These are phyloP conservation scores for Ambrosia artemisiifolia DNA, from an alignment of 129 eudicot species.

Conservation along the genomic window DNA sequence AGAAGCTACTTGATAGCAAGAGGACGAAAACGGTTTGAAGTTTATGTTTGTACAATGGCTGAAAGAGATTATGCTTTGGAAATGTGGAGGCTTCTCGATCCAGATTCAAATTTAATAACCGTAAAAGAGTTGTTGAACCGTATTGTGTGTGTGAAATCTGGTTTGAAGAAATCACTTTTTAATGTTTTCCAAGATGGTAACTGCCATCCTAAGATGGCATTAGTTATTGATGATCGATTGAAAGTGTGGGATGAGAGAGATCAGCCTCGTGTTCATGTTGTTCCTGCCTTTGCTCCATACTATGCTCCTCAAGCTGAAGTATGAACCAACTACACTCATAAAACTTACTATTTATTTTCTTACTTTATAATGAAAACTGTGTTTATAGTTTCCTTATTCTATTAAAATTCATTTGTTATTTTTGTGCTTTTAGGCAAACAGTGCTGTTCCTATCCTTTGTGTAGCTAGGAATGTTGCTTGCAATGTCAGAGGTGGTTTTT, in stretches of 20 bases:
- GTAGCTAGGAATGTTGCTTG: conserved; percentile 99
- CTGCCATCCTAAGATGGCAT: conserved; percentile 94
- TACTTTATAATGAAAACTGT: background rate
- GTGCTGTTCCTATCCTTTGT: conserved; percentile 82
- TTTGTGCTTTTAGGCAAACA: conserved; percentile 56
- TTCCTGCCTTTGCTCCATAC: conserved; percentile 99
- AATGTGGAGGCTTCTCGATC: conserved; percentile 99
- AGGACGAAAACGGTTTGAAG: conserved; percentile 99
- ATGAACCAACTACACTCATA: conserved; percentile 15
- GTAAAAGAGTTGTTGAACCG: conserved; percentile 66
- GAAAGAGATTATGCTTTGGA: conserved; percentile 99
- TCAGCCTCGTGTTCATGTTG: conserved; percentile 99
- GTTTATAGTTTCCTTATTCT: conserved; percentile 10
- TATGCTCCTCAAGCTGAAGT: conserved; percentile 99
- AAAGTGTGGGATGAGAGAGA: conserved; percentile 99
- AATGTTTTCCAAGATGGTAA: conserved; percentile 87
- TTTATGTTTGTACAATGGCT: conserved; percentile 99
- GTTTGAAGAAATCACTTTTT: conserved; percentile 79
- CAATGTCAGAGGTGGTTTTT: conserved; percentile 98
- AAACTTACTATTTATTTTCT: background rate
- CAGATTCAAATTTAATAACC: conserved; percentile 81
- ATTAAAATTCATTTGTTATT: conserved; percentile 23
- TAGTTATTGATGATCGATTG: conserved; percentile 97
- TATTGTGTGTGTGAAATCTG: conserved; percentile 93
- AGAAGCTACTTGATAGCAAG: conserved; percentile 93